Conservation (phyloP, 2,329 filamentous ascomycete species). For the Venturia nashicola region DNA sequence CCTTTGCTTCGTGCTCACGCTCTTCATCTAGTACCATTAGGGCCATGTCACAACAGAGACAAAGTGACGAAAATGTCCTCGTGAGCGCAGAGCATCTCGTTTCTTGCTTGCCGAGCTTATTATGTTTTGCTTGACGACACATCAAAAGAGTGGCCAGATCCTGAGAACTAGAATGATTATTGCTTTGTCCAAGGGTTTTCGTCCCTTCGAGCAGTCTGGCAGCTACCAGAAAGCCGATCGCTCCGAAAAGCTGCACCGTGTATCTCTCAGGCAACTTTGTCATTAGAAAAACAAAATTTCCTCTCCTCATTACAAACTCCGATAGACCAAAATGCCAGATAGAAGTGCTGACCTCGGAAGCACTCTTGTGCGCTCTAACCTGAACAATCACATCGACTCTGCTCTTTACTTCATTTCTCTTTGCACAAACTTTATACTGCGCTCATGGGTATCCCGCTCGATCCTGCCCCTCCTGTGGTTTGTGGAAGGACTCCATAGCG, state of each 20-base stretch:
- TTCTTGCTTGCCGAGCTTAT: too few species aligned
- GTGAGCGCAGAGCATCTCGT: too few species aligned
- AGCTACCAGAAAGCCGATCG: neutral
- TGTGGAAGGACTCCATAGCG: constrained; percentile 74
- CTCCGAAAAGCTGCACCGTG: neutral
- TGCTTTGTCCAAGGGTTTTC: too few species aligned
- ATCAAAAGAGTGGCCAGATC: too few species aligned
- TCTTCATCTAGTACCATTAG: too few species aligned
- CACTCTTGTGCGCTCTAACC: neutral
- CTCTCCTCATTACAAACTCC: neutral
- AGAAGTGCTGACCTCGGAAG: neutral
- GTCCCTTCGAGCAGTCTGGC: too few species aligned
- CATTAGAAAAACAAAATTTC: neutral
- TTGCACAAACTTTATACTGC: neutral
- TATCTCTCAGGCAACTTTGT: neutral
- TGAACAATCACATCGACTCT: neutral
- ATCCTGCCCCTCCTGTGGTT: neutral
- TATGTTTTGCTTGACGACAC: too few species aligned
- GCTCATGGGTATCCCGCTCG: neutral
- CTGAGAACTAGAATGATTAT: too few species aligned
- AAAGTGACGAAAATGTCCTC: too few species aligned
- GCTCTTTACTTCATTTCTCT: neutral
- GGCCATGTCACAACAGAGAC: too few species aligned
- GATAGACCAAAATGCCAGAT: neutral
- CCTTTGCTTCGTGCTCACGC: too few species aligned